Evolutionary conservation across 768 basidiomycete genomes (phyloP), one percentile per base, ranked within the genome.

Genomic region (Podaxis mareebaensis): DNA sequence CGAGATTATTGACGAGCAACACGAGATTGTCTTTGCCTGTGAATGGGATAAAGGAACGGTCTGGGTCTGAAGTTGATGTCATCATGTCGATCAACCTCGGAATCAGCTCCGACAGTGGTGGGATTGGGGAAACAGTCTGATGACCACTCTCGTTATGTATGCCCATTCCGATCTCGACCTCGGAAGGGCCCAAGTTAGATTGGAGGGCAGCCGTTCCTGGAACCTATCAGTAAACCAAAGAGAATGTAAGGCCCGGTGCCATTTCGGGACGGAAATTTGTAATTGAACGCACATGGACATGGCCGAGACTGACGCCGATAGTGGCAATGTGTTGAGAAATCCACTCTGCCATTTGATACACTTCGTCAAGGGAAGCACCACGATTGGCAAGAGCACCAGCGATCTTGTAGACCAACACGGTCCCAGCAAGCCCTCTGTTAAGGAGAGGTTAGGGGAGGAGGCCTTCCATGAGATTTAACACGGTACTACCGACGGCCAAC

Each of bases 71-170:
- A 20, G 84, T 89, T n/a, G 84, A 89, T 24, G 82, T 87, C 64
- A 95, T 78, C 66, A 91, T 79, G 48, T 87, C 85, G 24, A 95
- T 75, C 51, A 96, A 79, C 66, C 85, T 78, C n/a, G 82, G 80
- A 51, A 95, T 78, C 60, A 96, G 85, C 65, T 89, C 79, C 15
- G 83, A 79, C 53, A 92, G 82, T 10, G 88, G 81, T 0, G 94
- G 93, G 2, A 89, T 79, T 3, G 90, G 91, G 0, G 88, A 87
- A 39, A 90, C 67, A 30, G 87, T 87, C 46, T 79, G 77, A 65
- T 87, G 82, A 7, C 91, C 95, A 53, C 87, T 85, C 76, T 96
- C 95, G 69, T 96, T 96, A 77, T 96, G 95, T 61, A 96, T 91
- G 12, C 95, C 92, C 80, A 93, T 86, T 17, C 95, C 95, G 63